phyloP scores from a whole-genome alignment of 2,329 filamentous ascomycete species.

The Colletotrichum sp. region DNA sequence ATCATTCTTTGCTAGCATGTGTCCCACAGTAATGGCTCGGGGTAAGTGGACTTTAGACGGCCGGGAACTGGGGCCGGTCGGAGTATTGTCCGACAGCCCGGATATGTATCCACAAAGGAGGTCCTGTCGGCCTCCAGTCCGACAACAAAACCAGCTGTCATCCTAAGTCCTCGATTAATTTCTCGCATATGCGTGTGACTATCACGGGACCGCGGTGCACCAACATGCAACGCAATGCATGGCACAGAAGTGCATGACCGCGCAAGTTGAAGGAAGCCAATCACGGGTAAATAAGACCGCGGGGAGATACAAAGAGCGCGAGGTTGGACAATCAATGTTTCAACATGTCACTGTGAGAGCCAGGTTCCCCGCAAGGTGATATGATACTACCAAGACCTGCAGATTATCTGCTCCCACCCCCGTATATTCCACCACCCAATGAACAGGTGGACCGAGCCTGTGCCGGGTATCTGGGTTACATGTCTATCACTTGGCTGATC shows the following conservation, averaged over 20 bases:
- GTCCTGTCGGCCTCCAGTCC: not conserved
- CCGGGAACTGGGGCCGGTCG: not conserved
- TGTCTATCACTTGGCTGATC: not conserved
- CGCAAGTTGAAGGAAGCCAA: not conserved
- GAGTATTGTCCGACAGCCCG: not conserved
- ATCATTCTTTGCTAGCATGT: not conserved
- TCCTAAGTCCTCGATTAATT: fast-evolving
- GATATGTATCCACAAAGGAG: not conserved
- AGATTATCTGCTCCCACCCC: fast-evolving
- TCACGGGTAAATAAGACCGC: not conserved
- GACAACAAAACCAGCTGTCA: not conserved
- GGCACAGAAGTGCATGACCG: not conserved
- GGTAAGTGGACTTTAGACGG: not conserved
- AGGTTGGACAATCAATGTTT: not conserved
- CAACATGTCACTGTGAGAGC: not conserved
- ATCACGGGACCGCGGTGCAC: not conserved
- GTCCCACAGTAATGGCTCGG: not conserved
- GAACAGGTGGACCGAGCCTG: not conserved
- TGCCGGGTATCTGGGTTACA: not conserved
- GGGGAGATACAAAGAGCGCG: not conserved
- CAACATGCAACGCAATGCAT: not conserved
- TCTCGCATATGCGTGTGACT: not conserved
- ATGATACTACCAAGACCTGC: not conserved
- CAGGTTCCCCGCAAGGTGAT: not conserved
- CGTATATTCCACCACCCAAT: not conserved